Evolutionary conservation across 2,329 filamentous ascomycete genomes (phyloP), one percentile per base, ranked within the genome.

Genomic region (Septoria linicola): DNA sequence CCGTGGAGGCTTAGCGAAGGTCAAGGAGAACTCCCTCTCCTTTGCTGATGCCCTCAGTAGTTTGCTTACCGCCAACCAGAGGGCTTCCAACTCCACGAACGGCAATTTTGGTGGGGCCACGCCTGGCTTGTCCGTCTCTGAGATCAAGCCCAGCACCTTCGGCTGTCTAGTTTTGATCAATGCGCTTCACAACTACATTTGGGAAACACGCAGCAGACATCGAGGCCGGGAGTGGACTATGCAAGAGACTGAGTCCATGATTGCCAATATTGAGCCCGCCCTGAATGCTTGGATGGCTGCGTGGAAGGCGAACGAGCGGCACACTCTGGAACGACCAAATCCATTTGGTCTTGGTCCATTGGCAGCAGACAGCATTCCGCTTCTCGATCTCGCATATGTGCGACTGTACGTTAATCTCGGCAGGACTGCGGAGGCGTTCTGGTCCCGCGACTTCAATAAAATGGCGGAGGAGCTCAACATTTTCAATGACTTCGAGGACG

Each of bases 151-250:
- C 0, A 96, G 92, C 71, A 91, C 90, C 0, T 95, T 96, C 68
- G 93, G 92, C 7, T 96, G 90, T 67, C 77, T 96, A 23, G 80
- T 96, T 4, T 74, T 99, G 57, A 96, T 97, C 67, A 92, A 96
- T 66, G 91, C 93, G 3, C 77, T 97, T 19, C 93, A 97, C 72
- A 96, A 96, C 62, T 96, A 96, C 70, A 96, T 97, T 37, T 97
- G 93, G 93, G 92, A 97, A 71, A 96, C 91, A 0, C 81, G 92
- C 19, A 91, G 96, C 70, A 80, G 90, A 45, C 91, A 96, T 62
- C 85, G 91, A 62, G 90, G 88, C 61, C 85, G 89, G 56, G 78
- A 89, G 41, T 96, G 92, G 92, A 95, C 90, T 1, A 83, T 85
- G 27, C 86, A 92, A 59, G 92, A 97, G 70, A 95, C 89, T 0